Evolutionary conservation across 345 rosid genomes (phyloP).

Genomic region (Leavenworthia alabamica): DNA sequence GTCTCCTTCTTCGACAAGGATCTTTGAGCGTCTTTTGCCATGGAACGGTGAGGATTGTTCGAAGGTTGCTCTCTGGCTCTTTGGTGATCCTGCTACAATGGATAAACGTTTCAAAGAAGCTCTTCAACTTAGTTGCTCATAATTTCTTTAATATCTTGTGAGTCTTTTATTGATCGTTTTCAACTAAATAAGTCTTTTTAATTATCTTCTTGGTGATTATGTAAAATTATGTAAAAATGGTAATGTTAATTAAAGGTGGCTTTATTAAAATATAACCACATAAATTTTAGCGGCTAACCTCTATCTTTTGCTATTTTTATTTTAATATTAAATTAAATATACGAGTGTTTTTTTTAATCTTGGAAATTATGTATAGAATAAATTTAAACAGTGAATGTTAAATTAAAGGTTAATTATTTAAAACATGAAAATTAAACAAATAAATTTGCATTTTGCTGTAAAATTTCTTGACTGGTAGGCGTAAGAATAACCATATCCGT

Average conservation of each 20-base stretch:
- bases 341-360: too few species aligned
- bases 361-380: neutral
- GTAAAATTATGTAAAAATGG: neutral
- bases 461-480: too few species aligned
- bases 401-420: neutral
- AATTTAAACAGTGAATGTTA: neutral
- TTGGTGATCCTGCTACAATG: slow-evolving; percentile 22
- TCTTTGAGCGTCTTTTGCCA: neutral
- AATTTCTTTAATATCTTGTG: neutral
- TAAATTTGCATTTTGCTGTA: too few species aligned
- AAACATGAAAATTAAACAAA: neutral
- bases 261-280: neutral
- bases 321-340: too few species aligned
- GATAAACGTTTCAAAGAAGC: slow-evolving; percentile 43
- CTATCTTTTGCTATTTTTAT: too few species aligned
- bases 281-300: neutral
- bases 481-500: too few species aligned
- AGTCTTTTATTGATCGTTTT: neutral
- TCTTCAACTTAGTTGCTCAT: slow-evolving; percentile 40
- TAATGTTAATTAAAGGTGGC: neutral
- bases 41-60: slow-evolving; percentile 9
- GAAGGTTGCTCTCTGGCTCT: neutral
- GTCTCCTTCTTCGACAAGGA: neutral
- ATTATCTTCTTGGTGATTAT: neutral
- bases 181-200: neutral